Conservation (phyloP, 2,329 filamentous ascomycete species). For the Cyphellophora europaea region DNA sequence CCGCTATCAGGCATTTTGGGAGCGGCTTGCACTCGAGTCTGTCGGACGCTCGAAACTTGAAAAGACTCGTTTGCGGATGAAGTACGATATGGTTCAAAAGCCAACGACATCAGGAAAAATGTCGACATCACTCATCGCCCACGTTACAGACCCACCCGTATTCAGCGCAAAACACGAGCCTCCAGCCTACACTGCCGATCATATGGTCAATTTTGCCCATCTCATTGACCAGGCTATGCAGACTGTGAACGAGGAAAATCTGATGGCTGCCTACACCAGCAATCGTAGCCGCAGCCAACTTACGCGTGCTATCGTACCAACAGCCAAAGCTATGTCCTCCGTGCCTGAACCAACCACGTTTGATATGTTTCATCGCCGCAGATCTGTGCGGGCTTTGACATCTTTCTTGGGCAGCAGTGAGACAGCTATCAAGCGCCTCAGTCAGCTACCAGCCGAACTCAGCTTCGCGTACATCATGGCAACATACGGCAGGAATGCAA, state of each 20-base stretch:
- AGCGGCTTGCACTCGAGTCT: slow-evolving; percentile 39
- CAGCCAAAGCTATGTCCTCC: too few relatives aligned
- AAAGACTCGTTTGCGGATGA: slow-evolving; percentile 41
- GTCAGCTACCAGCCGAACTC: slow-evolving; percentile 8
- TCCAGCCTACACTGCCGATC: slow-evolving; percentile 5
- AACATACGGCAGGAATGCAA: slow-evolving; percentile 4
- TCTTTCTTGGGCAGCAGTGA: slow-evolving; percentile 7
- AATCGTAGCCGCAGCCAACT: neutral
- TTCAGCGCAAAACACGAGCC: slow-evolving; percentile 2
- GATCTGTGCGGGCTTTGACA: slow-evolving; percentile 7
- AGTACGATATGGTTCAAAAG: slow-evolving; percentile 41
- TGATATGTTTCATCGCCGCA: slow-evolving; percentile 6
- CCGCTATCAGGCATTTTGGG: slow-evolving; percentile 43
- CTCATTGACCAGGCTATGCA: slow-evolving; percentile 8
- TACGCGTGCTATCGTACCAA: slow-evolving; percentile 2
- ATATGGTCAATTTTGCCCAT: slow-evolving; percentile 8
- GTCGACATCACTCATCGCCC: slow-evolving; percentile 33
- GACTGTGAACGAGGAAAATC: slow-evolving; percentile 4
- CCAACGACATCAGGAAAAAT: slow-evolving; percentile 41
- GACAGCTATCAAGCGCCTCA: slow-evolving; percentile 9
- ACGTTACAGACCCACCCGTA: slow-evolving; percentile 4
- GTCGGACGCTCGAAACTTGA: slow-evolving; percentile 45
- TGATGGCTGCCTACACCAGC: neutral
- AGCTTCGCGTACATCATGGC: slow-evolving; percentile 9
- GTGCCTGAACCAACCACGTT: too few relatives aligned